Percentiles rank a stretch among this genome's conserved stretches.
phyloP scores from a whole-genome alignment of 768 basidiomycete genomes.

The Tricholoma sp. region DNA sequence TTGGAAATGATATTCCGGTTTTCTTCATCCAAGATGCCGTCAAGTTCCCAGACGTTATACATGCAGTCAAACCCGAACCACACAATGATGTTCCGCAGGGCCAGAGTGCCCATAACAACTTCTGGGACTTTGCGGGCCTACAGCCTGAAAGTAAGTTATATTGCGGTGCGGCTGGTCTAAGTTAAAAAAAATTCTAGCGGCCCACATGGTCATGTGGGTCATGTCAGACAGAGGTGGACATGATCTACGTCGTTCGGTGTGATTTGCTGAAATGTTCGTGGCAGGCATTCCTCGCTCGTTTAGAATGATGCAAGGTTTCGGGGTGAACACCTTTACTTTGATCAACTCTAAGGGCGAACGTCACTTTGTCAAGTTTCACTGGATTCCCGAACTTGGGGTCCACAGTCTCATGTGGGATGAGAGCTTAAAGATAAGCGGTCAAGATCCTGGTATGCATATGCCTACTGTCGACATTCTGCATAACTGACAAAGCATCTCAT shows the following conservation, averaged over 20 bases:
- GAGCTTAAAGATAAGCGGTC: conserved; percentile 73
- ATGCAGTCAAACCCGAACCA: conserved; percentile 83
- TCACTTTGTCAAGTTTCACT: conserved; percentile 88
- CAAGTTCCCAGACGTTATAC: conserved; percentile 84
- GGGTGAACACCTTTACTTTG: conserved; percentile 82
- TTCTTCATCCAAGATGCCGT: conserved; percentile 81
- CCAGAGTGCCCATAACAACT: conserved; percentile 75
- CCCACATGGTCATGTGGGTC: conserved; percentile 79
- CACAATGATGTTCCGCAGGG: conserved; percentile 74
- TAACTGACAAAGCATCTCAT: not conserved
- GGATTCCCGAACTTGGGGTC: conserved; percentile 75
- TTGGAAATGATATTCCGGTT: conserved; percentile 79
- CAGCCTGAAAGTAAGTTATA: conserved; percentile 52
- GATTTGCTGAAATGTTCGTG: not conserved
- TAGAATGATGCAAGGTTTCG: conserved; percentile 88
- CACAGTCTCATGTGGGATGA: conserved; percentile 89
- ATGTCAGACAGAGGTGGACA: conserved; percentile 68
- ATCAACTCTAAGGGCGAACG: conserved; percentile 61
- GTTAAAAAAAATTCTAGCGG: conserved; percentile 27
- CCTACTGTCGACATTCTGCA: not conserved
- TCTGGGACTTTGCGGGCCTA: conserved; percentile 80
- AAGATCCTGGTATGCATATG: conserved; percentile 61
- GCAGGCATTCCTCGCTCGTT: conserved; percentile 73
- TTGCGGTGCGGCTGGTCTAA: not conserved
- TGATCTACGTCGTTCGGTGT: not conserved